These are phyloP conservation scores for Byssochlamys sp. DNA, from an alignment of 2,329 filamentous ascomycete species.

Conservation along the genomic window DNA sequence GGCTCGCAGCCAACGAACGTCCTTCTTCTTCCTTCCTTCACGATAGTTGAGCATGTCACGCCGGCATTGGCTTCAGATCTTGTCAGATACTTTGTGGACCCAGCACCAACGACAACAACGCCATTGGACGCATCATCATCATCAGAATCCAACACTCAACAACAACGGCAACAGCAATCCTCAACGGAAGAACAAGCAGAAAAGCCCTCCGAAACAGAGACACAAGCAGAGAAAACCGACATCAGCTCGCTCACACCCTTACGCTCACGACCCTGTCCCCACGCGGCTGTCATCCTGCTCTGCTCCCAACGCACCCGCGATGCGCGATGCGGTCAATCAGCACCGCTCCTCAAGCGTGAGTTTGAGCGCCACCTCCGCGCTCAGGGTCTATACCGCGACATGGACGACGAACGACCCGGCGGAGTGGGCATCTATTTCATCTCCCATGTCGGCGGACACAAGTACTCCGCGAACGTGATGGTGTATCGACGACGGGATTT, in stretches of 20 bases:
- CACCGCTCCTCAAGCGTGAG: constrained; percentile 77
- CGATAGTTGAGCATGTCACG: constrained; percentile 71
- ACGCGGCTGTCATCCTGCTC: constrained; percentile 78
- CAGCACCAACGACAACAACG: constrained; percentile 62
- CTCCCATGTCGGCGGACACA: constrained; percentile 90
- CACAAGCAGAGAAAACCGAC: constrained; percentile 11
- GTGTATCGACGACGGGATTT: constrained; percentile 60
- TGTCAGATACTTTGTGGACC: constrained; percentile 60
- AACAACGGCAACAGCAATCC: background rate
- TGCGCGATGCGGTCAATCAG: constrained; percentile 85
- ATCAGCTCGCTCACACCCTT: constrained; percentile 33
- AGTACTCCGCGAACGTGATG: constrained; percentile 90
- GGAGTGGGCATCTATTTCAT: constrained; percentile 96
- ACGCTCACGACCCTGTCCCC: constrained; percentile 59
- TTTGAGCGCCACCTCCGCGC: constrained; percentile 80
- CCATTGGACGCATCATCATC: constrained; percentile 45
- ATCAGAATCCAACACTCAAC: background rate
- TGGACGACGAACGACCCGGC: constrained; percentile 78
- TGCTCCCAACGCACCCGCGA: constrained; percentile 93
- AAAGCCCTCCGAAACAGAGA: constrained; percentile 2
- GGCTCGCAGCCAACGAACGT: constrained; percentile 61
- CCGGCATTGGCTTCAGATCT: constrained; percentile 63
- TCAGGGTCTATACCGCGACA: constrained; percentile 72
- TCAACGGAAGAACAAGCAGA: constrained; percentile 1
- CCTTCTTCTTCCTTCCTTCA: constrained; percentile 76